Percentiles rank a stretch among this genome's conserved stretches.
Conservation (phyloP, 108 stramenopile genomes). For the Nitzschia inconspicua region DNA sequence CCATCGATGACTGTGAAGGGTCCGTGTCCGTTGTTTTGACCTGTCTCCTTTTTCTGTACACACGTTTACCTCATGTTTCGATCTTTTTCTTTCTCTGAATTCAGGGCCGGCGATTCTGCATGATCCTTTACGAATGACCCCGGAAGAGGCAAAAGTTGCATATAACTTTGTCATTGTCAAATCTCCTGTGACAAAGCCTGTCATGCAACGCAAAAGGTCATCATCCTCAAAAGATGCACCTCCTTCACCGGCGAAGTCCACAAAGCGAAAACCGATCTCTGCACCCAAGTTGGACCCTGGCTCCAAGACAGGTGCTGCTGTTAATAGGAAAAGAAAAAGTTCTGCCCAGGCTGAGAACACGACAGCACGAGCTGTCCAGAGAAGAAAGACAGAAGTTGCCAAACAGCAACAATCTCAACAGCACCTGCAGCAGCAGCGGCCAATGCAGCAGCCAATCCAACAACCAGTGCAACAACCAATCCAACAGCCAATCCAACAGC, state of each 20-base stretch:
- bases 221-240: conserved; percentile 12
- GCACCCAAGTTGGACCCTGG: not conserved
- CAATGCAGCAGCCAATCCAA: not conserved
- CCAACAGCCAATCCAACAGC: not conserved
- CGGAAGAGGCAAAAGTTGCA: conserved; percentile 12
- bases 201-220: conserved; percentile 2
- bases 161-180: conserved; percentile 20
- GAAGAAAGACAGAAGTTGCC: no score
- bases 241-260: not conserved
- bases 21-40: no score
- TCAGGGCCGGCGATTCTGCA: no score
- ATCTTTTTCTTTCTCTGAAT: no score
- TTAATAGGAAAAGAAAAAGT: no score
- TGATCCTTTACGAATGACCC: conserved; percentile 24
- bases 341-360: not conserved
- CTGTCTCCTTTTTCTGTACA: no score
- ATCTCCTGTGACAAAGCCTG: not conserved
- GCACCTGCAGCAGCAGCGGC: not conserved
- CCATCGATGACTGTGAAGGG: conserved; percentile 21
- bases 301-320: not conserved
- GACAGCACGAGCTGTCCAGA: no score
- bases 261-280: conserved; percentile 8
- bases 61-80: no score
- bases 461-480: not conserved
- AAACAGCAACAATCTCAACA: conserved; percentile 1